Conservation (phyloP, 805 yeast genomes). For the Wickerhamomyces silvicola region DNA sequence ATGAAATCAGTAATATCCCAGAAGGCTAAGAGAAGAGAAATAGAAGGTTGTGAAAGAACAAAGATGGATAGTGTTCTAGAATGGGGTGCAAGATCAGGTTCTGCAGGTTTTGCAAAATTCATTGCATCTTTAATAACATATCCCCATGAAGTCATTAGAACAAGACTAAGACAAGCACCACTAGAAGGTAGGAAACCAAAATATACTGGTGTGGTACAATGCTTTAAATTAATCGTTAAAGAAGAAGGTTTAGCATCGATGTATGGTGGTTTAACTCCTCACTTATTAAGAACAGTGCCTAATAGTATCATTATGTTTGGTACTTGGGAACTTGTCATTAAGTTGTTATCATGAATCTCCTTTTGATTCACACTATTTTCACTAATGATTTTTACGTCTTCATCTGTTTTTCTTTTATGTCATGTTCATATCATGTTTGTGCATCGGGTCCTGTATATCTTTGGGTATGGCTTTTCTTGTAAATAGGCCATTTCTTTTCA, state of each 20-base stretch:
- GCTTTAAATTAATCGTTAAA: conserved; percentile 75
- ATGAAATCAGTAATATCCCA: conserved; percentile 67
- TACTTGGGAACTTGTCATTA: conserved; percentile 87
- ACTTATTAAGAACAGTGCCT: conserved; percentile 92
- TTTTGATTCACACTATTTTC: neutral
- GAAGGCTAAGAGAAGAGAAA: conserved; percentile 37
- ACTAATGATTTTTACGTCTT: neutral
- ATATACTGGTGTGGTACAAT: conserved; percentile 84
- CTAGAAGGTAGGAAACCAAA: conserved; percentile 71
- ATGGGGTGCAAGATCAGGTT: conserved; percentile 95
- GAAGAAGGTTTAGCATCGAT: conserved; percentile 91
- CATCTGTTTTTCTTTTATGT: too few species aligned
- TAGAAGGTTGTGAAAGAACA: conserved; percentile 27
- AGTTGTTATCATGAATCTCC: conserved; percentile 35
- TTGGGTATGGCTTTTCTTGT: neutral
- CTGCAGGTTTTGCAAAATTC: conserved; percentile 95
- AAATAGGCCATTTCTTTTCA: neutral
- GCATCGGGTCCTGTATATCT: neutral
- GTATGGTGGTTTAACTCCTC: conserved; percentile 98
- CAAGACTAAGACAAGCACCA: conserved; percentile 94
- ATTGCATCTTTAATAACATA: conserved; percentile 88
- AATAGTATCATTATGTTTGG: conserved; percentile 98
- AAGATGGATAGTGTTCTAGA: conserved; percentile 63
- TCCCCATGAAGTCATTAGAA: conserved; percentile 96
- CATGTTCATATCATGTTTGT: neutral